A percentile compares a stretch with the other conserved stretches of the same genome.
Evolutionary conservation across 2,329 filamentous ascomycete species (phyloP).

Genomic region (Diaporthe ampelina): DNA sequence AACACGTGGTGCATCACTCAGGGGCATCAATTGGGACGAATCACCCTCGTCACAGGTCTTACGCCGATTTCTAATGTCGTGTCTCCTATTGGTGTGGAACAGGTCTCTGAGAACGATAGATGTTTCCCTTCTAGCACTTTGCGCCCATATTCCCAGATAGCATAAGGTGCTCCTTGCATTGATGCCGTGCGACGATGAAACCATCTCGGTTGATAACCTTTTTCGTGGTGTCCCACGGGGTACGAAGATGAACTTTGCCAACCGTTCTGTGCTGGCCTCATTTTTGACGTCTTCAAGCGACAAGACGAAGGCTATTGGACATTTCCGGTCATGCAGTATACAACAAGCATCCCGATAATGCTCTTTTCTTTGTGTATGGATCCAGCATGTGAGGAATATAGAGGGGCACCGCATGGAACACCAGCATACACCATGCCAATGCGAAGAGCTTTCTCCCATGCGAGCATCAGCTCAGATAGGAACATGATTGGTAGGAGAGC

Average conservation of each 20-base stretch:
- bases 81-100: no score
- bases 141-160: no score
- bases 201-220: constrained; percentile 49
- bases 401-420: background rate
- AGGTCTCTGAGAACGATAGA: no score
- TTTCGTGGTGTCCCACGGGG: no score
- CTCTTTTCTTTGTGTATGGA: background rate
- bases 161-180: constrained; percentile 65
- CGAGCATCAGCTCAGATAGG: background rate
- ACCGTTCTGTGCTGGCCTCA: background rate
- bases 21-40: no score
- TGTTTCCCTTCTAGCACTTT: no score
- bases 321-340: background rate
- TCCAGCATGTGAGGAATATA: background rate
- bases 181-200: constrained; percentile 64
- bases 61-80: no score
- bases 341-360: background rate
- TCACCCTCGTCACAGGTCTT: no score
- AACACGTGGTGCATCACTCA: no score
- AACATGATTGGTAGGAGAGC: background rate
- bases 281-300: background rate
- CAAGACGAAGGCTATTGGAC: background rate
- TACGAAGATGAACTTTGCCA: background rate
- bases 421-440: background rate
- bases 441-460: background rate